phyloP scores from a whole-genome alignment of 2,329 filamentous ascomycete genomes.

The Phaeosphaeriaceae sp. region DNA sequence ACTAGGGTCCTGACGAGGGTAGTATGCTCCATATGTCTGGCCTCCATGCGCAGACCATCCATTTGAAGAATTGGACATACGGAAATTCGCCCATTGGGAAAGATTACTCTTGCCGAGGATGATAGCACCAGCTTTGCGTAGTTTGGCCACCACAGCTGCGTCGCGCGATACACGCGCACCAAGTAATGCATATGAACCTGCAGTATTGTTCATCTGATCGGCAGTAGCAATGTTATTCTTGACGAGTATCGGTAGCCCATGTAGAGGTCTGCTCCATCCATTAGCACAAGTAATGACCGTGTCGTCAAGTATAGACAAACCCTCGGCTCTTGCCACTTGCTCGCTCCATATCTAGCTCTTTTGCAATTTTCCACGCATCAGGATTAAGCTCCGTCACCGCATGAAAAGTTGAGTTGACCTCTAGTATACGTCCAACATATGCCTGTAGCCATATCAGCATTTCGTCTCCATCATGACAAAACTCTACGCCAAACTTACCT shows the following conservation, averaged over 20 bases:
- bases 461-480: neutral
- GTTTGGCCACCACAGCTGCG: constrained; percentile 64
- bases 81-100: constrained; percentile 69
- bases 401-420: constrained; percentile 61
- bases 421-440: constrained; percentile 58
- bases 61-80: constrained; percentile 63
- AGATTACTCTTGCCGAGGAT: constrained; percentile 71
- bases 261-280: constrained; percentile 55
- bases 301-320: constrained; percentile 22
- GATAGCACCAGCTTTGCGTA: constrained; percentile 66
- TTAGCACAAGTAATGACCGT: neutral
- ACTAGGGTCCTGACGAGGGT: constrained; percentile 64
- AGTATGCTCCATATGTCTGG: constrained; percentile 67
- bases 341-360: constrained; percentile 56
- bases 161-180: constrained; percentile 65
- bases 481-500: constrained; percentile 9
- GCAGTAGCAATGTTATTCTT: constrained; percentile 71
- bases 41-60: constrained; percentile 72
- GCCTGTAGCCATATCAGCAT: constrained; percentile 42
- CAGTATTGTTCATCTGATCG: constrained; percentile 68
- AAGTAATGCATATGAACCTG: constrained; percentile 68
- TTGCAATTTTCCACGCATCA: constrained; percentile 59
- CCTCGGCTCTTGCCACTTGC: constrained; percentile 55
- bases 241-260: constrained; percentile 69
- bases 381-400: constrained; percentile 63